Evolutionary conservation across 768 basidiomycete species (phyloP), one percentile per base, ranked within the genome.

Genomic region (Cubamyces lactineus): DNA sequence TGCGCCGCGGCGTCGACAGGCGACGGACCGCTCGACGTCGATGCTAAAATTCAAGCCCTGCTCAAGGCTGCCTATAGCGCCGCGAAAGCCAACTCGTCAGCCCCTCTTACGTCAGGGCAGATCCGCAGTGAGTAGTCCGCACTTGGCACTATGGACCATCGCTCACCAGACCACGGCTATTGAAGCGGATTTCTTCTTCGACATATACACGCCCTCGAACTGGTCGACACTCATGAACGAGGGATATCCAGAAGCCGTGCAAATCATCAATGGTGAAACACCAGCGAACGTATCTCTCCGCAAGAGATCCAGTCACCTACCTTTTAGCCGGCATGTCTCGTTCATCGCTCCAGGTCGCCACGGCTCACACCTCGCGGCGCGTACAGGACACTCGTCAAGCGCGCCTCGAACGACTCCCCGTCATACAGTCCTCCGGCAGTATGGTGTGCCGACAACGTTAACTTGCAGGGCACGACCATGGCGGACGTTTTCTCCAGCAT

Each of bases 381-480:
- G 9, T 34, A 34, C 9, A 34, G 9, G 34, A 11, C 34, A 34
- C 24, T 47, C 21, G 23, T 13, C 16, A 47, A 16, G 47, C 47
- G 34, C 3, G 28, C 16, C 8, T 45, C 34, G 34, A 6, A 17
- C 4, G 30, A 38, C 17, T 11, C 21, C 4, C n/a, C 39, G 3
- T 9, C 48, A 12, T 58, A 58, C 24, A 50, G 48, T n/a, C n/a
- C 48, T 3, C 39, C 50, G 24, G 57, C 57, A 2, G 51, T 58
- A 5, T 40, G 50, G 12, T 58, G 57, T 40, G 48, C 48, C 1
- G 57, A 58, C 57, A 58, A 26, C 16, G 21, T 42, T 16, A 19
- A 50, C 48, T 24, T 28, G n/a, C 19, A 15, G 16, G 42, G n/a
- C 40, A 41, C 48, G 1, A 50, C 38, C 40, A 58, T 58, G 48